Evolutionary conservation across 768 basidiomycete genomes (phyloP).

Genomic region (Artomyces pyxidatus): DNA sequence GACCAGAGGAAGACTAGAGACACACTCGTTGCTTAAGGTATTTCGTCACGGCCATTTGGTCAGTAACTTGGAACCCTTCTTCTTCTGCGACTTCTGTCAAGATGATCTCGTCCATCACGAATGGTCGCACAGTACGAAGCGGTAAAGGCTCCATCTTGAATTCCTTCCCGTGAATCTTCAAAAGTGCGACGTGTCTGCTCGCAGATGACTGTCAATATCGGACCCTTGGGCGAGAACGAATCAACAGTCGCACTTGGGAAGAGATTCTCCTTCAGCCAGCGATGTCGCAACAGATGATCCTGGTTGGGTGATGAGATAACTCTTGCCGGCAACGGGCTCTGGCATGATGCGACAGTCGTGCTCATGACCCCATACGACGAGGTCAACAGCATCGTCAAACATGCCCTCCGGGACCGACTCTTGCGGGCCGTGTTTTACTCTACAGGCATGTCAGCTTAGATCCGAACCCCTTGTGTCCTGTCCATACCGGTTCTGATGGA

Average conservation of each 20-base stretch:
- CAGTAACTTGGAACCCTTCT: slow-evolving; percentile 65
- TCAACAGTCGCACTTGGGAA: slow-evolving; percentile 63
- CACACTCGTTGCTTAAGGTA: slow-evolving; percentile 65
- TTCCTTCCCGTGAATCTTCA: slow-evolving; percentile 82
- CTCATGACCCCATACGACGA: slow-evolving; percentile 98
- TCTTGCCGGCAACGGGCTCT: slow-evolving; percentile 84
- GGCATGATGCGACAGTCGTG: slow-evolving; percentile 94
- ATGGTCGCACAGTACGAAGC: slow-evolving; percentile 88
- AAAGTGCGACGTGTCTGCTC: slow-evolving; percentile 79
- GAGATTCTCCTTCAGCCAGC: slow-evolving; percentile 85
- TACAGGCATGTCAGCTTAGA: slow-evolving; percentile 23
- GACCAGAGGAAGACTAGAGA: not conserved
- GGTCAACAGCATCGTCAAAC: slow-evolving; percentile 91
- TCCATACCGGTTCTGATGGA: slow-evolving; percentile 92
- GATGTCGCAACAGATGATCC: slow-evolving; percentile 94
- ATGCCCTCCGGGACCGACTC: slow-evolving; percentile 93
- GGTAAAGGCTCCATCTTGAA: slow-evolving; percentile 82
- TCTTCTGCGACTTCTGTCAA: slow-evolving; percentile 74
- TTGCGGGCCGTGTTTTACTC: slow-evolving; percentile 91
- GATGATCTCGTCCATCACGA: slow-evolving; percentile 77
- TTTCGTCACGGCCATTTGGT: slow-evolving; percentile 77
- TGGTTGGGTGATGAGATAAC: slow-evolving; percentile 89
- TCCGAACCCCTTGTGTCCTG: too few species aligned
- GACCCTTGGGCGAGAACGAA: not conserved
- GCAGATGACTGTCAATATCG: slow-evolving; percentile 1